Evolutionary conservation across 805 yeast species (phyloP), one percentile per base, ranked within the genome.

Genomic region (Maudiozyma barnettii): DNA sequence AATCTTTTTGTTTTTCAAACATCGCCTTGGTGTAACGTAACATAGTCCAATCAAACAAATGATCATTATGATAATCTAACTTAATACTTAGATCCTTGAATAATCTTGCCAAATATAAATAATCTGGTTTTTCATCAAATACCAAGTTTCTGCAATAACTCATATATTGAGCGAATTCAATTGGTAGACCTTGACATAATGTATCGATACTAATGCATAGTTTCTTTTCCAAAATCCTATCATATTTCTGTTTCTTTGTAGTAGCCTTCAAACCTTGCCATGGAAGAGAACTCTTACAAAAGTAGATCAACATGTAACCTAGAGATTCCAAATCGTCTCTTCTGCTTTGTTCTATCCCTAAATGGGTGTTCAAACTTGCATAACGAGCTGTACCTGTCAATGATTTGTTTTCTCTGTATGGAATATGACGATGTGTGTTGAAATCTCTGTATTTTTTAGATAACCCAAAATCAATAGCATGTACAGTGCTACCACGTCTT

Each of bases 251-350:
- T 71, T 95, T 86, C 71, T 91, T 91, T 14, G 96, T 88, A 22
- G 91, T 93, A 37, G 98, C 99, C 69, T 89, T 89, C 60, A 91
- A 77, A 4, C 99, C 99, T 70, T 91, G 99, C 99, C 99, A 91
- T 46, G 99, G 99, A 59, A 91, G 78, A 16, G 95, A 84, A 40
- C 99, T 98, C 49, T 95, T 80, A 67, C 95, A 84, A 65, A 91
- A 93, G 69, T 91, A 91, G 57, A 91, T 86, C 58, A 93, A 75
- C 46, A 91, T 97, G 64, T 91, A 91, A 44, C 96, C 98, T 61
- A 91, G 76, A 51, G 93, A 82, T 70, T 93, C 99, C 58, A 91
- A 76, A 66, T 91, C 99, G 68, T 91, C 99, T 66, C 99, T 80
- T 72, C 99, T 81, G 58, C 89, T 81, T 70, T 91, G 99, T 66